A percentile compares a stretch with the other conserved stretches of the same genome.
Conservation (phyloP, 2,329 filamentous ascomycete genomes). For the Orbilia oligospora region DNA sequence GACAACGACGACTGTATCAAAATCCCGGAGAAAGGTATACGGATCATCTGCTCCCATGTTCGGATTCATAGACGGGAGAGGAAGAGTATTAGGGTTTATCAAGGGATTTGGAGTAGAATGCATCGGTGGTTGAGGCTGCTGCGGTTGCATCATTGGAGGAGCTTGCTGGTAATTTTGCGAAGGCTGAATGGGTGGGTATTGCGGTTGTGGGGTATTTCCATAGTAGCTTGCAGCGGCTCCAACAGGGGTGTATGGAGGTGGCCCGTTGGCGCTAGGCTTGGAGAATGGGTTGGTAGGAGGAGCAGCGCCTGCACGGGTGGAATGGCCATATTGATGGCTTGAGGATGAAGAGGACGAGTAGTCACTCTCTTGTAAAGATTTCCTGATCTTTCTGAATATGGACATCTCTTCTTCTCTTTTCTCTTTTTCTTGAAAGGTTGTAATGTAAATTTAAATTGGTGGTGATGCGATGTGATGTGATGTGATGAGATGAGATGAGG, state of each 20-base stretch:
- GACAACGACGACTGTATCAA: slow-evolving; percentile 91
- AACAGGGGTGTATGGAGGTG: slow-evolving; percentile 44
- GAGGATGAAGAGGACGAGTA: slow-evolving; percentile 3
- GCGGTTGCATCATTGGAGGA: slow-evolving; percentile 3
- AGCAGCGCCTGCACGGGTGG: slow-evolving; percentile 20
- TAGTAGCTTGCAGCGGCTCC: slow-evolving; percentile 56
- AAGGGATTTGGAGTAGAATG: slow-evolving; percentile 25
- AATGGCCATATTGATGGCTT: neutral
- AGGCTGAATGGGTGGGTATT: slow-evolving; percentile 40
- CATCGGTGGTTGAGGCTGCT: slow-evolving; percentile 2
- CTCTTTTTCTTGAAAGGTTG: neutral
- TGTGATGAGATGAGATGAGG: neutral
- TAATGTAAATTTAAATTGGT: neutral
- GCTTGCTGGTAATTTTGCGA: slow-evolving; percentile 27
- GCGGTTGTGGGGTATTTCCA: slow-evolving; percentile 52
- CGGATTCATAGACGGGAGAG: slow-evolving; percentile 47
- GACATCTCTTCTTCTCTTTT: slow-evolving; percentile 33
- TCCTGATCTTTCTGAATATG: slow-evolving; percentile 43
- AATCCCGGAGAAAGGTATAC: slow-evolving; percentile 81
- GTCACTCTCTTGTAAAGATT: slow-evolving; percentile 31
- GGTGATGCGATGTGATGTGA: too few species aligned
- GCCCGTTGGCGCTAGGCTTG: slow-evolving; percentile 1
- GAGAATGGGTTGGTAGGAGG: slow-evolving; percentile 43
- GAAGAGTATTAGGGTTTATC: slow-evolving; percentile 49
- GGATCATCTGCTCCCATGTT: slow-evolving; percentile 69